Evolutionary conservation across 148 eudicot species (phyloP), one percentile per base, ranked within the genome.

Genomic region (Rhododendron henanense): DNA sequence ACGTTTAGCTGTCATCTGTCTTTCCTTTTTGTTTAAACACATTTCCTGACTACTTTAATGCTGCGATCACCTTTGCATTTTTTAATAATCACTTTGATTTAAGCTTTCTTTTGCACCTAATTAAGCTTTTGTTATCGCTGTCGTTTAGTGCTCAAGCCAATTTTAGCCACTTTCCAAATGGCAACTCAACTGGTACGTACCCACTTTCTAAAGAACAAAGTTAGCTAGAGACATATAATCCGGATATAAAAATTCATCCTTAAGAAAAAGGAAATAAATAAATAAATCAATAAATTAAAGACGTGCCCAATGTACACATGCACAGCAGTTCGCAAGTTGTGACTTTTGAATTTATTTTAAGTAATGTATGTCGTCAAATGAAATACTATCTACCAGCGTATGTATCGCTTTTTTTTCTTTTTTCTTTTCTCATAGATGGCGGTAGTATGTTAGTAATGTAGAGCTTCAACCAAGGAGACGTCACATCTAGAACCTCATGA

Each of bases 71-170:
- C 78, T 15, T 13, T 71, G 76, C 76, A 31, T 75, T 16, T 37
- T 75, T 37, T 75, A 37, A 31, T 71, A 31, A 37, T 75, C 78
- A 37, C 23, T 75, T 50, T 75, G 47, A 15, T 35, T 75, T 75
- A 5, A 75, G 0, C 47, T 4, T 71, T 73, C 78, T 33, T 73
- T 73, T 33, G 44, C 44, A 33, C 78, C 21, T 4, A 73, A 41
- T 41, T 41, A 16, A 33, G 21, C n/a, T 75, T 75, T 39, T 37
- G n/a, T 75, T 37, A 18, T 37, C 19, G 79, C 23, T 39, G 11
- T 75, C 79, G 39, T 35, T 37, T 75, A 75, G 79, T 75, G 79
- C 79, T 75, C 10, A 75, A 39, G 47, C 79, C 78, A 18, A 37
- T 14, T 41, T 41, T 41, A 61, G 61, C 28, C 28, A 7, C 28